Percentiles rank a stretch among this genome's conserved stretches.
These are phyloP conservation scores for Zygoascus meyerae DNA, from an alignment of 1,139 yeast genomes.

Conservation along the genomic window DNA sequence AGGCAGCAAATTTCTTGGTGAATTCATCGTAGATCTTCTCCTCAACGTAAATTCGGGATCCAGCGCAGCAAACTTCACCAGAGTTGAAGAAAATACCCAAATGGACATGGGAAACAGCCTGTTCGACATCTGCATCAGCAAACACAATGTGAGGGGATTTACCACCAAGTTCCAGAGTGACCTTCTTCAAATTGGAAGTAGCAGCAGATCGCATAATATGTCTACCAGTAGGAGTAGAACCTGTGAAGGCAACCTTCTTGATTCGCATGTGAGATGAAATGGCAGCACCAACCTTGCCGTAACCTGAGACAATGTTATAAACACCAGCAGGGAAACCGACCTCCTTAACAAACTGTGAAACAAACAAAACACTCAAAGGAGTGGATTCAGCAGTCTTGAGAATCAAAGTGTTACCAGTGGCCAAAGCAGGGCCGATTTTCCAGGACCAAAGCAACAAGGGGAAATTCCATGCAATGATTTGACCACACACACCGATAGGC, in stretches of 20 bases:
- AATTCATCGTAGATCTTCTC: constrained; percentile 66
- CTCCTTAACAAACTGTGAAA: constrained; percentile 54
- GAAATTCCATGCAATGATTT: constrained; percentile 85
- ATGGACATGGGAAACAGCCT: constrained; percentile 54
- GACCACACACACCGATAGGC: constrained; percentile 78
- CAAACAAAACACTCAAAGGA: constrained; percentile 69
- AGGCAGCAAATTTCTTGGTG: constrained; percentile 51
- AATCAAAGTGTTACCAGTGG: constrained; percentile 75
- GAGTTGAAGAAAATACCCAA: constrained; percentile 69
- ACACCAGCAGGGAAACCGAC: constrained; percentile 82
- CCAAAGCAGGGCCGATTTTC: constrained; percentile 82
- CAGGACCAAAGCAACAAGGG: constrained; percentile 79
- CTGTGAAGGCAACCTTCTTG: constrained; percentile 79
- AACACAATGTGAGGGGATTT: constrained; percentile 77
- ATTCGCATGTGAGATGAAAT: constrained; percentile 61
- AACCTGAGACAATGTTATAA: constrained; percentile 68
- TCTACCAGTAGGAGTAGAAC: constrained; percentile 76
- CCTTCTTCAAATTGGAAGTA: constrained; percentile 62
- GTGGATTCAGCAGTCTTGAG: constrained; percentile 81
- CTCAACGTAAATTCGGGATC: constrained; percentile 76
- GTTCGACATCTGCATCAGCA: constrained; percentile 61
- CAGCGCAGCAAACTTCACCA: constrained; percentile 86
- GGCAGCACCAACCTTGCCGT: constrained; percentile 72
- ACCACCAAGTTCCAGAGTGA: constrained; percentile 81
- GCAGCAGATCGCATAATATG: constrained; percentile 66